These are phyloP conservation scores for Candida maris DNA, from an alignment of 805 yeast species.

Conservation along the genomic window DNA sequence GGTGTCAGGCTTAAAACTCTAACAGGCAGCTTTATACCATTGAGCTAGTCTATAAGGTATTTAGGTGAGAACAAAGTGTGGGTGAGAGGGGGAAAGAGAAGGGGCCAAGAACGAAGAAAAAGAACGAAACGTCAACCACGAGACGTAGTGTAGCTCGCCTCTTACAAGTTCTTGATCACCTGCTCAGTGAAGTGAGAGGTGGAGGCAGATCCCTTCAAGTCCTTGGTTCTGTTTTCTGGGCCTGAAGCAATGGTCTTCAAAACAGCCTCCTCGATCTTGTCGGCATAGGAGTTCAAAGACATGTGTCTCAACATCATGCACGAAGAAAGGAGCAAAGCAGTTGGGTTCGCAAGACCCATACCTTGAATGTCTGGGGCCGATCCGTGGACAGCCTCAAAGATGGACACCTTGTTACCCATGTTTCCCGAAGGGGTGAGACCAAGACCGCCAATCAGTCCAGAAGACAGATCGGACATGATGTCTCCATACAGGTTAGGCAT, in stretches of 20 bases:
- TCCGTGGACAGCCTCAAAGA: slow-evolving; percentile 99
- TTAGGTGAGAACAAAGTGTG: no score
- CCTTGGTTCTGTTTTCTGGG: slow-evolving; percentile 93
- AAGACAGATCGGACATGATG: slow-evolving; percentile 94
- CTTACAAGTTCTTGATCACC: slow-evolving; percentile 73
- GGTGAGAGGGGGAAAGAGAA: no score
- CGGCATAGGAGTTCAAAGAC: slow-evolving; percentile 81
- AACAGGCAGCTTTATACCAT: no score
- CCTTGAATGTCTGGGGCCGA: slow-evolving; percentile 99
- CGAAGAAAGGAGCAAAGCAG: slow-evolving; percentile 91
- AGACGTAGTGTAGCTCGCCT: no score
- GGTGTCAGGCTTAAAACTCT: no score
- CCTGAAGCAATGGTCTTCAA: slow-evolving; percentile 90
- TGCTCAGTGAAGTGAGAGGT: slow-evolving; percentile 88
- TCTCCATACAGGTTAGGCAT: slow-evolving; percentile 99
- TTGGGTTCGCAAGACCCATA: slow-evolving; percentile 98
- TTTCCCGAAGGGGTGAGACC: slow-evolving; percentile 99
- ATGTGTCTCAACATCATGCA: slow-evolving; percentile 99
- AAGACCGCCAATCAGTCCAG: slow-evolving; percentile 97
- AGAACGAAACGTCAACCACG: no score
- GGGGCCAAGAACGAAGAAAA: no score
- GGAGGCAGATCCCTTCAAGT: slow-evolving; percentile 87
- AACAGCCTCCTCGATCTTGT: slow-evolving; percentile 84
- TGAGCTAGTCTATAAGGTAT: no score
- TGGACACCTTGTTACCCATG: slow-evolving; percentile 97